Evolutionary conservation across 116 monocot genomes (phyloP), one percentile per base, ranked within the genome.

Genomic region (Zostera marina): DNA sequence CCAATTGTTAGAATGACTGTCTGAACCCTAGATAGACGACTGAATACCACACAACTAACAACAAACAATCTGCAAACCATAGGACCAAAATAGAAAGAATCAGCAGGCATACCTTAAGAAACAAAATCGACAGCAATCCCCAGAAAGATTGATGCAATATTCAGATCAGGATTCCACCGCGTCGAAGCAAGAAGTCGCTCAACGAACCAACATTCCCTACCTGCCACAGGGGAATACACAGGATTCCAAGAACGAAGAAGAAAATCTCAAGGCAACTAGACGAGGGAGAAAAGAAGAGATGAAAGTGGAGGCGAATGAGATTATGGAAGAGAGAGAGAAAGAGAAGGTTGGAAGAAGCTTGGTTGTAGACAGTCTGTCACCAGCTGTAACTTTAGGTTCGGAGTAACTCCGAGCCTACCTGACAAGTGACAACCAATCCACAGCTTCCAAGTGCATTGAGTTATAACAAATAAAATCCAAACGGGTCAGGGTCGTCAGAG

Each of bases 281-380:
- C 14, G 17, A 40, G 54, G 24, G 32, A 11, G 42, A 17, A 21
- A 13, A 19, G n/a, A n/a, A 56, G 11, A 52, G 41, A 59, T 43
- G 42, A 42, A 47, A 11, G 66, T 55, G 63, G 45, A 54, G 32
- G 44, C 1, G 58, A 44, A 39, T 56, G 60, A 59, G 74, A 71
- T 52, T 40, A 58, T 44, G 65, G 21, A 58, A 43, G 47, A 62
- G 61, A 68, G 42, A 42, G 41, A 49, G 46, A 22, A 54, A 19
- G 54, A 39, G 22, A 48, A 53, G 56, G n/a, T 43, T 39, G 46
- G 41, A 43, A 21, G 41, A 41, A 21, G 22, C 59, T 22, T 66
- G 26, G 75, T 63, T 71, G 69, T 24, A 56, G 76, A 85, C 81
- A 81, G 68, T 42, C 81, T 71, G 81, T 77, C 58, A 40, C 64